Percentiles rank a stretch among this genome's conserved stretches.
These are phyloP conservation scores for Rhododendron ovatum DNA, from an alignment of 148 eudicot genomes.

Conservation along the genomic window DNA sequence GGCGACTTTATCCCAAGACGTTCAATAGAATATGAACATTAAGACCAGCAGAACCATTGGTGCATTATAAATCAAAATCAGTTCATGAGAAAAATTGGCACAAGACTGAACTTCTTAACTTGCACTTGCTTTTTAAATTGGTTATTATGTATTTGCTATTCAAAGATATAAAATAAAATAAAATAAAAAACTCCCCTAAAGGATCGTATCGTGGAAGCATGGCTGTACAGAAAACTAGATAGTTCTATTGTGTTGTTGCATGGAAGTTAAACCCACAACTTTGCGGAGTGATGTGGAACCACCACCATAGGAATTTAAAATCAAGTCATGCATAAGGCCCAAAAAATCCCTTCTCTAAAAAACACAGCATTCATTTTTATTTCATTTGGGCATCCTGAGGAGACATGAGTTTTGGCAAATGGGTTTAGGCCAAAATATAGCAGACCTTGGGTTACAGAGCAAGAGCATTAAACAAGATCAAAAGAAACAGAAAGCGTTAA, in stretches of 20 bases:
- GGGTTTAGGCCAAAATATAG: not conserved
- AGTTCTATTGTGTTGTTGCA: not conserved
- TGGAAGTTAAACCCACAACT: not conserved
- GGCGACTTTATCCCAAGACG: not conserved
- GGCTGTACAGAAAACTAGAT: not conserved
- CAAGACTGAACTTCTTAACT: not conserved
- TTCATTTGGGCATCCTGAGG: not conserved
- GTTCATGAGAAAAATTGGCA: not conserved
- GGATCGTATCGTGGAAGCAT: not conserved
- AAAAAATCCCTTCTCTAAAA: not conserved
- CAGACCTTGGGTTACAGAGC: not conserved
- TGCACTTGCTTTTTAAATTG: not conserved
- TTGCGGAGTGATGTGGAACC: not conserved
- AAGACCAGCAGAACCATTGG: not conserved
- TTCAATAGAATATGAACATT: not conserved
- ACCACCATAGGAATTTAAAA: not conserved
- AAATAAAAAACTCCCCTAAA: not conserved
- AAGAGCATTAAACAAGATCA: not conserved
- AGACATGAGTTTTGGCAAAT: not conserved
- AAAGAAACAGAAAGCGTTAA: not conserved
- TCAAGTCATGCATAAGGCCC: not conserved
- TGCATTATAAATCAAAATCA: not conserved
- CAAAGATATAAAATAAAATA: not conserved
- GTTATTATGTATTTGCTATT: too few species aligned
- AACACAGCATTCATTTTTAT: not conserved